Conservation (phyloP, 2,329 filamentous ascomycete species). For the Phyllosticta citriasiana region DNA sequence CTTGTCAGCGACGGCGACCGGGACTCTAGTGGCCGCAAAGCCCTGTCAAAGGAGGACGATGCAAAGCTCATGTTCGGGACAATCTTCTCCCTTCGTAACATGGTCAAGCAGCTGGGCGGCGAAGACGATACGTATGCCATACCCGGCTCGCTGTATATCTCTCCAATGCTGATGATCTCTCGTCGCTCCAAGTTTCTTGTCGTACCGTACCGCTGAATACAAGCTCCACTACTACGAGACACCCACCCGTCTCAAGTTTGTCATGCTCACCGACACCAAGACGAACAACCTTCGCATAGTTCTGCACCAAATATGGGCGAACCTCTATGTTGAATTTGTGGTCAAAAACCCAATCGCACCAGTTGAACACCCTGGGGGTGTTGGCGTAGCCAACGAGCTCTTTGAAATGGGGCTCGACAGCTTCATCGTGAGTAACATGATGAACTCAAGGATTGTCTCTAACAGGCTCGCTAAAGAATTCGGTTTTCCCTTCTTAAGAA, state of each 20-base stretch:
- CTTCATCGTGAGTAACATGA: constrained; percentile 35
- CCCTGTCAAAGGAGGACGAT: constrained; percentile 60
- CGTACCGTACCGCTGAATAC: constrained; percentile 87
- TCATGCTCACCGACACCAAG: constrained; percentile 87
- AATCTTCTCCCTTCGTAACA: constrained; percentile 91
- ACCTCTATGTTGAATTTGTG: constrained; percentile 90
- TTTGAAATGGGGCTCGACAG: constrained; percentile 62
- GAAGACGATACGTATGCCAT: constrained; percentile 62
- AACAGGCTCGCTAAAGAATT: background rate
- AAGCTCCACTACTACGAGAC: constrained; percentile 99
- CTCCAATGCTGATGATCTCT: background rate
- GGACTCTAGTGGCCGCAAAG: constrained; percentile 23
- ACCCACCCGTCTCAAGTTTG: constrained; percentile 87
- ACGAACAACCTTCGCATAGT: constrained; percentile 88
- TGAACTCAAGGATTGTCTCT: background rate
- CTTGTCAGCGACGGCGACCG: constrained; percentile 35
- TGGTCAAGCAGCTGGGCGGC: constrained; percentile 90
- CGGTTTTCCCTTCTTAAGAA: constrained; percentile 3
- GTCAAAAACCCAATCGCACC: constrained; percentile 56
- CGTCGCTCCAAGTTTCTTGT: constrained; percentile 63
- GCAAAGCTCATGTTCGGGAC: constrained; percentile 94
- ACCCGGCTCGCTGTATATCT: background rate
- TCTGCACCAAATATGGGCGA: constrained; percentile 96
- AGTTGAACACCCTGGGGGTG: constrained; percentile 49
- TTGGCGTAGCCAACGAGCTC: constrained; percentile 55